Evolutionary conservation across 192 early-diverging fungal species (phyloP), one percentile per base, ranked within the genome.

Genomic region (Backusella parvicylindrica): DNA sequence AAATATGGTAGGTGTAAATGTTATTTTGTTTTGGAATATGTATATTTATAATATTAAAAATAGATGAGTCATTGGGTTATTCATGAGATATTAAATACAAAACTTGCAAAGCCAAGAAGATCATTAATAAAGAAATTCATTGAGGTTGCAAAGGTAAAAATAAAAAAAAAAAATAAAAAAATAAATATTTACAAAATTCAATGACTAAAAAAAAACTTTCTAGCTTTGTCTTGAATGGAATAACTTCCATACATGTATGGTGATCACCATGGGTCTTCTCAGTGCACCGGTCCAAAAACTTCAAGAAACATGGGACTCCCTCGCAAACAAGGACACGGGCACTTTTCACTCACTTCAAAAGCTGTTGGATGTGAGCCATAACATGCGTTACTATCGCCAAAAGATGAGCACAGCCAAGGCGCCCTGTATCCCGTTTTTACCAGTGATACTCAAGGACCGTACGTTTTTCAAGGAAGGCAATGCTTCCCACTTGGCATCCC

Each of bases 231-330:
- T 81, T 15, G 78, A 79, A 50, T 79, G 77, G 74, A 87, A 88
- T 74, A 92, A 94, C 76, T 89, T 91, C 70, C 89, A 93, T 70
- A 90, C 89, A 15, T 67, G 85, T n/a, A 86, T 93, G 80, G 87
- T 89, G 15, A 89, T 94, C 47, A 78, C 88, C 2, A 83, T 83
- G 32, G 91, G 88, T 12, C 80, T 94, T 26, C 81, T 83, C 1
- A 89, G 88, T 2, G 76, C 82, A 3, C 78, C 90, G 1, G n/a
- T 60, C 12, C 53, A 60, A 60, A 83, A 88, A 11, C 79, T 93
- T 8, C 77, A 83, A 68, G 76, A 85, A 11, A 30, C 26, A 11
- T 80, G 79, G 79, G 35, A 56, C 26, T 47, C 78, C 2, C 70
- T 94, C 16, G 80, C 87, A 15, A 74, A 79, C 36, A 78, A 80